Conservation (phyloP, 2,329 filamentous ascomycete species). For the Plectosphaerella plurivora region DNA sequence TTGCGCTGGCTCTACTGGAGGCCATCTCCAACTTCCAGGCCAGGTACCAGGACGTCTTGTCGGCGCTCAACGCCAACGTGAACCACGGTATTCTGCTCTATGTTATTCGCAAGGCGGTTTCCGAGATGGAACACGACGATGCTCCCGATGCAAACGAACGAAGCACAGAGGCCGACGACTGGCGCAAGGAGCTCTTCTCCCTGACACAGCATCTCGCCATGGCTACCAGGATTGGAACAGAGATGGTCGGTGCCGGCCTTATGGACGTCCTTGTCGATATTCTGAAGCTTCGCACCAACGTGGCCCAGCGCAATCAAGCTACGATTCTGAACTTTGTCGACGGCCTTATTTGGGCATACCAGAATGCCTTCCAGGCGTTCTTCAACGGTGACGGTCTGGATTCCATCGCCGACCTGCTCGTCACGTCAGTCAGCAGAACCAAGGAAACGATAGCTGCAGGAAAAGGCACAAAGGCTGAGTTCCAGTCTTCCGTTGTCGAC, state of each 20-base stretch:
- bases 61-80: constrained; percentile 90
- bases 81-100: constrained; percentile 96
- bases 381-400: constrained; percentile 82
- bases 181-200: constrained; percentile 87
- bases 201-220: constrained; percentile 77
- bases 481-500: constrained; percentile 79
- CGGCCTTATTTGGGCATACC: constrained; percentile 78
- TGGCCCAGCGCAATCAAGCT: constrained; percentile 79
- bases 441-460: constrained; percentile 61
- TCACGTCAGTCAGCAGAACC: constrained; percentile 70
- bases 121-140: constrained; percentile 64
- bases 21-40: constrained; percentile 75
- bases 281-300: constrained; percentile 73
- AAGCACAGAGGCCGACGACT: constrained; percentile 71
- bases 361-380: constrained; percentile 78
- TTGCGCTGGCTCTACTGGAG: constrained; percentile 77
- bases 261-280: constrained; percentile 89
- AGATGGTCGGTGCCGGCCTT: constrained; percentile 83
- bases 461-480: constrained; percentile 64
- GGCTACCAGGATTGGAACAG: constrained; percentile 69
- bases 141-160: constrained; percentile 50
- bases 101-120: constrained; percentile 83
- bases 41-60: constrained; percentile 76
- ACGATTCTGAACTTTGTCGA: constrained; percentile 86
- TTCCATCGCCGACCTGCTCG: constrained; percentile 81